Percentiles rank a stretch among this genome's conserved stretches.
phyloP scores from a whole-genome alignment of 2,329 filamentous ascomycete genomes.

The Macroventuria anomochaeta region DNA sequence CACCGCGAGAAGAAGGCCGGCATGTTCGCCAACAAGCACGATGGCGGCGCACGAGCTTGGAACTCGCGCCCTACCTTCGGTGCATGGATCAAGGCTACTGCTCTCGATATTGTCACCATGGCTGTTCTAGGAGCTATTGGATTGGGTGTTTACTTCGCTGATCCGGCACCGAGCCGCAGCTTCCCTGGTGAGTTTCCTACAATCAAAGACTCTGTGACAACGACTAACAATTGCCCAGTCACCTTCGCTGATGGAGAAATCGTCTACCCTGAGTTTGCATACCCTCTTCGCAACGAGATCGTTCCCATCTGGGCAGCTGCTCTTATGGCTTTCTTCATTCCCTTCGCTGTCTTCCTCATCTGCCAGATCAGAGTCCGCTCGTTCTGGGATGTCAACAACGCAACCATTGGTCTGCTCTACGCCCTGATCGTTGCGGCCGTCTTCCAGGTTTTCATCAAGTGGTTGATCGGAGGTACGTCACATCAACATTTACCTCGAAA shows the following conservation, averaged over 20 bases:
- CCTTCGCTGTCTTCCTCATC: constrained; percentile 68
- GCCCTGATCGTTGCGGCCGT: constrained; percentile 73
- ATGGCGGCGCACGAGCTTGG: constrained; percentile 27
- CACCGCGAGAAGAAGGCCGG: constrained; percentile 38
- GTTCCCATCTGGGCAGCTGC: constrained; percentile 72
- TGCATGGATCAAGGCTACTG: constrained; percentile 72
- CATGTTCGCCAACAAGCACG: constrained; percentile 30
- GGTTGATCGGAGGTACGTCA: constrained; percentile 72
- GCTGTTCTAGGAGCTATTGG: constrained; percentile 68
- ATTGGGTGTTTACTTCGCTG: constrained; percentile 70
- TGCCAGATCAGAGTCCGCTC: constrained; percentile 69
- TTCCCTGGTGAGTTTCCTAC: constrained; percentile 57
- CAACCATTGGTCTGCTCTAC: constrained; percentile 71
- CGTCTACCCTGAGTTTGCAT: constrained; percentile 73
- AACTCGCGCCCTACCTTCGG: constrained; percentile 64
- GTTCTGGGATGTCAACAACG: constrained; percentile 69
- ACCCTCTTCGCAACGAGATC: constrained; percentile 73
- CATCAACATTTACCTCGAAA: neutral
- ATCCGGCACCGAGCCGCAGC: constrained; percentile 70
- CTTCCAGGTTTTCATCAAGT: constrained; percentile 79
- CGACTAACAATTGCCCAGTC: constrained; percentile 44
- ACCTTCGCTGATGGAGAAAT: constrained; percentile 71
- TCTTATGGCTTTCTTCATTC: constrained; percentile 68
- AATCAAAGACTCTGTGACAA: neutral
- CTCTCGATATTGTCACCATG: constrained; percentile 74